Conservation (phyloP, 2,329 filamentous ascomycete species). For the Verticillium dahliae region DNA sequence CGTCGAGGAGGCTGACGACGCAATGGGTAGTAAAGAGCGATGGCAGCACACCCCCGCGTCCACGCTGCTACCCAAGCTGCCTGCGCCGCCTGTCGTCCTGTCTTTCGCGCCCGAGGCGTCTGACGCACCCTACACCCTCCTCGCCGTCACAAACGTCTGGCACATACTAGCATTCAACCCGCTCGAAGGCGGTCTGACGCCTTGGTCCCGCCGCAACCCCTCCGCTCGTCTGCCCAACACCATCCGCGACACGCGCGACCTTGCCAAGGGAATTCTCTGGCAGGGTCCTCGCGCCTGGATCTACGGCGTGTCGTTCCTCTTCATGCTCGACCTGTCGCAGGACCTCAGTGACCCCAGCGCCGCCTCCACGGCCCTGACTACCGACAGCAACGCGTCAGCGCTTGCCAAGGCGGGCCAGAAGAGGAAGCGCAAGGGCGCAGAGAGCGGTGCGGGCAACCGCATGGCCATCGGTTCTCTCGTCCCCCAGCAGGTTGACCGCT, state of each 20-base stretch:
- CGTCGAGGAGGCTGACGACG: constrained; percentile 34
- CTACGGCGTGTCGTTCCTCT: constrained; percentile 79
- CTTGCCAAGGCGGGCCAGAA: constrained; percentile 31
- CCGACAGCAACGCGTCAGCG: constrained; percentile 11
- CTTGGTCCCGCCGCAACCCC: constrained; percentile 82
- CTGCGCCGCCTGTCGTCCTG: constrained; percentile 57
- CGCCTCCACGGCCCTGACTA: constrained; percentile 11
- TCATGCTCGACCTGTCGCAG: constrained; percentile 80
- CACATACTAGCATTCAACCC: constrained; percentile 76
- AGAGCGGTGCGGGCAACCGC: constrained; percentile 45
- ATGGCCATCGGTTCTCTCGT: constrained; percentile 40
- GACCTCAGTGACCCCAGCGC: constrained; percentile 48
- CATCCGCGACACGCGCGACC: constrained; percentile 69
- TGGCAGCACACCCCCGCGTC: constrained; percentile 73
- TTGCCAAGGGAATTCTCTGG: constrained; percentile 82
- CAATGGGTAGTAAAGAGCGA: constrained; percentile 40
- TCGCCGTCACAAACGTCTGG: constrained; percentile 47
- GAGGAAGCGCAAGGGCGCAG: constrained; percentile 44
- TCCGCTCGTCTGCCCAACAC: constrained; percentile 66
- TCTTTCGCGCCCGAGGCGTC: constrained; percentile 53
- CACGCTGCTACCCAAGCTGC: constrained; percentile 62
- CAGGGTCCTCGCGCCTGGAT: constrained; percentile 75
- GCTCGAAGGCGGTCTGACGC: constrained; percentile 66
- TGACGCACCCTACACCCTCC: constrained; percentile 40
- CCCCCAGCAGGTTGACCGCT: constrained; percentile 30